Base-by-base conservation (phyloP, 345 rosid species). In the Eucalyptus pumila region DNA sequence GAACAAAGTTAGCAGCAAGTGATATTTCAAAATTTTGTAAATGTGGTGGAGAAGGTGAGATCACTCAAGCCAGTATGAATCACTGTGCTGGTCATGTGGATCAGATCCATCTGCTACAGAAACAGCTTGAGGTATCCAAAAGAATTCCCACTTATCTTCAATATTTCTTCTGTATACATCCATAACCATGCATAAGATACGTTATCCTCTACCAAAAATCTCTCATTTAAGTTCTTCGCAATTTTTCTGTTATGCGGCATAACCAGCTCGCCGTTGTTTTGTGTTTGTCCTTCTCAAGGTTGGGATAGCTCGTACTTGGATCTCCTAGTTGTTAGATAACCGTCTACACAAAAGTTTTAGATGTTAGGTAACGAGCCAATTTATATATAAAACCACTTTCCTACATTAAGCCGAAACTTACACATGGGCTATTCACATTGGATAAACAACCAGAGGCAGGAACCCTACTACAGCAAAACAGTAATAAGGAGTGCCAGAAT, bases 21-120 rank as follows among this genome's bases (percentile, higher is more conserved):
- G 97, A 98, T 89, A 91, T 95, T 92, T 97, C 97, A 86, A 95
- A 94, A 89, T 97, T 95, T 89, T 98, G 99, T 87, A 89, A 91
- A 37, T 98, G 99, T 90, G 95, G 94, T 44, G 98, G 96, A 85
- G 94, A 95, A 93, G 89, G 88, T 27, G 93, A 92, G 89, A 89
- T 50, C 67, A 86, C 88, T 87, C 90, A 45, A 89, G 93, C 89
- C n/a, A 87, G 80, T 44, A 24, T 89, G 67, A 89, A 48, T 23
- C 90, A 90, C 80, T 91, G 90, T 89, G 80, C 91, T 87, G 89
- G 85, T 90, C 91, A 94, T 88, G 88, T 88, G 58, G 92, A 94
- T 87, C 81, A 92, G 89, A 90, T 93, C 90, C 92, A 91, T 92
- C 50, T 91, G 87, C 98, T 94, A 32, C 94, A 94, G 89, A 95